phyloP scores from a whole-genome alignment of 2,329 filamentous ascomycete species.

The Epichloe amarillans region DNA sequence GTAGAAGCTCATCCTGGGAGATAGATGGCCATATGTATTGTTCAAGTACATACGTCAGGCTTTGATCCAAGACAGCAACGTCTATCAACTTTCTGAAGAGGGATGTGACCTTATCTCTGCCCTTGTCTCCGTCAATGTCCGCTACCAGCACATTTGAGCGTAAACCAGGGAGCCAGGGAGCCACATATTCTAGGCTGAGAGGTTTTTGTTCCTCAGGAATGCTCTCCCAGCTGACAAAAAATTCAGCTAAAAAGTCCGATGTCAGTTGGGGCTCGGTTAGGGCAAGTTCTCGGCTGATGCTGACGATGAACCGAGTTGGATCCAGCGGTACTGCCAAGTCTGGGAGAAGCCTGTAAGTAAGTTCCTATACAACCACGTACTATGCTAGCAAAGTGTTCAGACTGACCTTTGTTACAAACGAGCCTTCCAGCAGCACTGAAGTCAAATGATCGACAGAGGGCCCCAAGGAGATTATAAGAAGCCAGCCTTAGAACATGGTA shows the following conservation, averaged over 20 bases:
- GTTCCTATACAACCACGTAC: background rate
- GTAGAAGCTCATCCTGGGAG: constrained; percentile 48
- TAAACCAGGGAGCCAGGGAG: constrained; percentile 52
- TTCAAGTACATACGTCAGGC: constrained; percentile 46
- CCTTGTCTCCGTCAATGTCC: constrained; percentile 52
- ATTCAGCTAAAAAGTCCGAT: constrained; percentile 57
- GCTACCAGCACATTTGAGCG: constrained; percentile 44
- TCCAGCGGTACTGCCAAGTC: constrained; percentile 51
- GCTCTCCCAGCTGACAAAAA: constrained; percentile 63
- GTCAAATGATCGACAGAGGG: constrained; percentile 54
- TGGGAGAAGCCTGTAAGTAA: constrained; percentile 13
- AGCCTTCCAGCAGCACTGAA: constrained; percentile 49
- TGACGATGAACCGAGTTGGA: constrained; percentile 49
- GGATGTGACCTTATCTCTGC: constrained; percentile 47
- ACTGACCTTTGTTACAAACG: constrained; percentile 46
- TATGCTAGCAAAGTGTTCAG: too few species aligned
- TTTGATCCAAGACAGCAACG: constrained; percentile 46
- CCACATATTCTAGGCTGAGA: constrained; percentile 55
- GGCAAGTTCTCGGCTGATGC: constrained; percentile 51
- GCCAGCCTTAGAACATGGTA: constrained; percentile 47
- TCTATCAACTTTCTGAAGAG: constrained; percentile 56
- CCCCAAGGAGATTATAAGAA: constrained; percentile 55
- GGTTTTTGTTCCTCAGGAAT: constrained; percentile 55
- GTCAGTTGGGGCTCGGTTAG: constrained; percentile 52
- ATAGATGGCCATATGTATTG: constrained; percentile 54